Percentiles rank a stretch among this genome's conserved stretches.
phyloP scores from a whole-genome alignment of 164 flowering plant species.

The Liriodendron chinense region DNA sequence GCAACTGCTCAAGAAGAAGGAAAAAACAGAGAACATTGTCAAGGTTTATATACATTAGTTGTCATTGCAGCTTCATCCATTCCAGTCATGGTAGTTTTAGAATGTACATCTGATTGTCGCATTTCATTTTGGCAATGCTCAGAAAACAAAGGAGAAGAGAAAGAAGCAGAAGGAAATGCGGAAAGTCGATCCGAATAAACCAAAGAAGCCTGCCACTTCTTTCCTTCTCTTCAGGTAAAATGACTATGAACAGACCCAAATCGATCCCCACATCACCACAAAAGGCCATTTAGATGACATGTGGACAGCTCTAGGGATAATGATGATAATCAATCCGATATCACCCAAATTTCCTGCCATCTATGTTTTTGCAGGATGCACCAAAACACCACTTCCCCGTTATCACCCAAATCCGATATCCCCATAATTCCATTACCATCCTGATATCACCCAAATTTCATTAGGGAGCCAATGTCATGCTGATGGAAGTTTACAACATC shows the following conservation, averaged over 20 bases:
- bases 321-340: too few relatives aligned
- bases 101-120: background rate
- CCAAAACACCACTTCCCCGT: too few relatives aligned
- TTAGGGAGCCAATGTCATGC: too few relatives aligned
- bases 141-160: conserved; percentile 78
- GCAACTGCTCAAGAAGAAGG: conserved; percentile 90
- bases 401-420: too few relatives aligned
- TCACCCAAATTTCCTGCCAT: too few relatives aligned
- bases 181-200: conserved; percentile 74
- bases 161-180: conserved; percentile 44
- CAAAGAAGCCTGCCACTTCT: conserved; percentile 88
- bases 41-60: conserved; percentile 43
- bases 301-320: background rate
- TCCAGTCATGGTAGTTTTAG: background rate
- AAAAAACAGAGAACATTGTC: conserved; percentile 74
- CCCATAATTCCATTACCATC: too few relatives aligned
- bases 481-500: too few relatives aligned
- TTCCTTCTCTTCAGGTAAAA: conserved; percentile 66
- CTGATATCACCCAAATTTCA: too few relatives aligned
- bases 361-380: too few relatives aligned
- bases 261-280: background rate
- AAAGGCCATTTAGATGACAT: background rate
- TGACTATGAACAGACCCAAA: background rate
- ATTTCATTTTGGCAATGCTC: background rate
- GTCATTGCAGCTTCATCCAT: background rate